phyloP scores from a whole-genome alignment of 805 yeast species.

The Saccharomycopsis sp. region DNA sequence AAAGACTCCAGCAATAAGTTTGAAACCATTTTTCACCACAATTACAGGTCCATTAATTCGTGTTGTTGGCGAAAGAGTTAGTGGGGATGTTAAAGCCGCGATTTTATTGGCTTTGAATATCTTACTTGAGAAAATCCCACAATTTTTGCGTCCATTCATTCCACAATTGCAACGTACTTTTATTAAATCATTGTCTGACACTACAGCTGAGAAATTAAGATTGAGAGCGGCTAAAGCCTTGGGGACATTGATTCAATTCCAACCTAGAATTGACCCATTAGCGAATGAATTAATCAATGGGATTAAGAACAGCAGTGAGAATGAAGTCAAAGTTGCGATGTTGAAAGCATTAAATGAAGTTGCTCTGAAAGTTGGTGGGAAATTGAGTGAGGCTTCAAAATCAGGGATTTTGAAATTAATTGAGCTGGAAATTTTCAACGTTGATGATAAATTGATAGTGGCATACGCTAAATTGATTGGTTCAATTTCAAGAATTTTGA shows the following conservation, averaged over 20 bases:
- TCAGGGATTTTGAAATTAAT: conserved; percentile 61
- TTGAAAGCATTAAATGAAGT: conserved; percentile 79
- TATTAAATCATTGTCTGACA: conserved; percentile 82
- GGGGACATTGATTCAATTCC: conserved; percentile 80
- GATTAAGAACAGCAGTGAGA: conserved; percentile 55
- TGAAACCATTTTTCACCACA: conserved; percentile 83
- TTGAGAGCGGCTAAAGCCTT: conserved; percentile 83
- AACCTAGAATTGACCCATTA: conserved; percentile 90
- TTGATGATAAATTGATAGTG: conserved; percentile 56
- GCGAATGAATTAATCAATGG: conserved; percentile 78
- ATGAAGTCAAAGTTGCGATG: conserved; percentile 79
- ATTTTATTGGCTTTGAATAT: conserved; percentile 77
- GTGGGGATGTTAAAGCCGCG: conserved; percentile 90
- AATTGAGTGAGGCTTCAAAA: conserved; percentile 70
- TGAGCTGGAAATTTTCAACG: conserved; percentile 56
- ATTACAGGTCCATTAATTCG: conserved; percentile 97
- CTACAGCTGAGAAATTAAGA: conserved; percentile 63
- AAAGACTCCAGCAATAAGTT: conserved; percentile 73
- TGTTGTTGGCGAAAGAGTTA: conserved; percentile 93
- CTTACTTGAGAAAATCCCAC: conserved; percentile 77
- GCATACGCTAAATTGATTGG: conserved; percentile 79
- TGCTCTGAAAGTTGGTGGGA: conserved; percentile 68
- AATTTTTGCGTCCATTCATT: conserved; percentile 86
- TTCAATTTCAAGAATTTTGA: conserved; percentile 60
- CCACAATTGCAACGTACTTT: conserved; percentile 98